These are phyloP conservation scores for Warburgia ugandensis DNA, from an alignment of 164 flowering plant species.

Conservation along the genomic window DNA sequence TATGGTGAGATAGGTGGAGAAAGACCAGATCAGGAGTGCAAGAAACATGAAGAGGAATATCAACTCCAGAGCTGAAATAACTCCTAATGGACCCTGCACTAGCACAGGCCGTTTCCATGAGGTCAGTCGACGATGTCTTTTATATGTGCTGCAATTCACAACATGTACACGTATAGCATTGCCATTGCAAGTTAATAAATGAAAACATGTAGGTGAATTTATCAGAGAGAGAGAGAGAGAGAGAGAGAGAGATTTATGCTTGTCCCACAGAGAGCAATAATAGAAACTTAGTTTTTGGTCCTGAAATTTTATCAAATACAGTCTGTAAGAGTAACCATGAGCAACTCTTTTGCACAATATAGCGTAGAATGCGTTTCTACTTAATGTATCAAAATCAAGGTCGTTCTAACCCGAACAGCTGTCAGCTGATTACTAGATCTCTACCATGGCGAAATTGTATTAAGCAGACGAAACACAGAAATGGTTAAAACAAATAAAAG, in stretches of 20 bases:
- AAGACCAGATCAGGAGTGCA: conserved; percentile 62
- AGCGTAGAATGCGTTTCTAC: too few species aligned
- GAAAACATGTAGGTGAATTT: not conserved
- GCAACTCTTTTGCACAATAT: too few species aligned
- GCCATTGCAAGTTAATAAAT: not conserved
- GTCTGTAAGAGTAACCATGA: too few species aligned
- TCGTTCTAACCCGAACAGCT: too few species aligned
- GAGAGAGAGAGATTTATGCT: too few species aligned
- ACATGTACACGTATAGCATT: not conserved
- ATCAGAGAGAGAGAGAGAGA: not conserved
- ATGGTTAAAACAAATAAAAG: too few species aligned
- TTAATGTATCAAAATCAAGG: too few species aligned
- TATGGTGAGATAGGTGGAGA: conserved; percentile 20
- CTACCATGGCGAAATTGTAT: too few species aligned
- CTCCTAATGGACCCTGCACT: conserved; percentile 70
- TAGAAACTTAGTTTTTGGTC: not conserved
- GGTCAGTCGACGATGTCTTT: not conserved
- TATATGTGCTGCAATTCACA: not conserved
- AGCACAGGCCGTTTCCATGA: conserved; percentile 43
- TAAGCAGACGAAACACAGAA: too few species aligned
- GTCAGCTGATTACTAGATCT: too few species aligned
- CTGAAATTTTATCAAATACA: not conserved
- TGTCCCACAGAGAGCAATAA: not conserved
- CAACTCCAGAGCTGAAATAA: conserved; percentile 49
- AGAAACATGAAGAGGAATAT: conserved; percentile 52